Evolutionary conservation across 164 flowering plant species (phyloP).

Genomic region (Litsea cubeba): DNA sequence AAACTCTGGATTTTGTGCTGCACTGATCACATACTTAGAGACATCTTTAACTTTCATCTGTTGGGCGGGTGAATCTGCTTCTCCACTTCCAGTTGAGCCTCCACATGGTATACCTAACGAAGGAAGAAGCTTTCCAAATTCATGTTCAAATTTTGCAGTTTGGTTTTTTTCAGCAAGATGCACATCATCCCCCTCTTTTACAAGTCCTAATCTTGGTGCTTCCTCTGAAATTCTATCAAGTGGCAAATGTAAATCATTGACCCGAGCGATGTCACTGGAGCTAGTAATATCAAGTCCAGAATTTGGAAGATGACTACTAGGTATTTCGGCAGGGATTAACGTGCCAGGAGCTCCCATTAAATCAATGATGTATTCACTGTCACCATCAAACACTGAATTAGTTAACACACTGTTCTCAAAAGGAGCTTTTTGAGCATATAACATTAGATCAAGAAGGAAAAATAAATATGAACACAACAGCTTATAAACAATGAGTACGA

Average conservation of each 20-base stretch:
- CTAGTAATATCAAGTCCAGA: slow-evolving; percentile 37
- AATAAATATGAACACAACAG: no score
- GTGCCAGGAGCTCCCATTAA: slow-evolving; percentile 98
- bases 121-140: slow-evolving; percentile 50
- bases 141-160: slow-evolving; percentile 47
- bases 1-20: slow-evolving; percentile 83
- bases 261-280: slow-evolving; percentile 24
- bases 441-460: no score
- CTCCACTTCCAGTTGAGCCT: slow-evolving; percentile 26
- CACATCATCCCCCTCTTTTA: slow-evolving; percentile 13
- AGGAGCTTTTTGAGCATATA: not conserved
- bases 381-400: slow-evolving; percentile 24
- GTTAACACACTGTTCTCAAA: not conserved
- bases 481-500: no score
- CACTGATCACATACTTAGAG: slow-evolving; percentile 72
- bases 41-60: slow-evolving; percentile 71
- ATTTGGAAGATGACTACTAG: slow-evolving; percentile 48
- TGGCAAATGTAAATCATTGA: slow-evolving; percentile 19
- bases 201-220: slow-evolving; percentile 14
- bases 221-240: slow-evolving; percentile 29
- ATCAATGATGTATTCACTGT: slow-evolving; percentile 94
- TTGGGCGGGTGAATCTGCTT: slow-evolving; percentile 50
- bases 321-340: slow-evolving; percentile 86
- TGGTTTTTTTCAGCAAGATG: slow-evolving; percentile 24
- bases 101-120: slow-evolving; percentile 31